Evolutionary conservation across 2,329 filamentous ascomycete species (phyloP), one percentile per base, ranked within the genome.

Genomic region (Botrytis elliptica): DNA sequence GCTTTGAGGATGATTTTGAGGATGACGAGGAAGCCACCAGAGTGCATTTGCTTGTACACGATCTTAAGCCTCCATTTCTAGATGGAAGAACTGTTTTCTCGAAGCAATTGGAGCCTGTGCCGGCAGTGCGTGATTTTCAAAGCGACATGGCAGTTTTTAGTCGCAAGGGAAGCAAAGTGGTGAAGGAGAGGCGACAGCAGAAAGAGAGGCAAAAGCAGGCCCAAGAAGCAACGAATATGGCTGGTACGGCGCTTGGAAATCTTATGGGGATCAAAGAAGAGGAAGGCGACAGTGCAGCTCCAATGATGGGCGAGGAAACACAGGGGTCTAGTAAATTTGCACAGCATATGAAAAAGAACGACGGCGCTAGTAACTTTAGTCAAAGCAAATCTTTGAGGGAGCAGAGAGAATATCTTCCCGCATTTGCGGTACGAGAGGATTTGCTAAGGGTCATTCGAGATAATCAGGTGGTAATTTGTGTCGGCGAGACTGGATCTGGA

Each of bases 81-180:
- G 95, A 99, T 83, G 96, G 96, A 38, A 91, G 94, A 78, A 98
- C 92, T 33, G 92, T 99, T 73, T 99, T 99, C 82, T 99, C 96
- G 5, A 98, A 98, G 83, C 97, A 99, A 82, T 83, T 98, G 36
- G 96, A 99, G 74, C 97, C 96, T 0, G 93, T 99, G 1, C 94
- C 95, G 0, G 97, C 96, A 0, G 93, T 99, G 22, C 89, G 92
- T 70, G 96, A 99, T 81, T 91, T 93, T 40, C 95, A 98, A 83
- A 99, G 97, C 81, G 96, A 99, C 80, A 97, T 99, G 96, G 96
- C 96, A 1, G 95, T 99, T 1, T 98, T 98, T 79, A 97, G 94
- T 84, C 89, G 95, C 62, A 98, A 98, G 82, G 96, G 96, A 0
- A 98, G 95, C 81, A 92, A 90, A 78, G 94, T 98, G 2, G 96